Base-by-base conservation (phyloP, 148 eudicot species). In the Amaranthus palmeri region DNA sequence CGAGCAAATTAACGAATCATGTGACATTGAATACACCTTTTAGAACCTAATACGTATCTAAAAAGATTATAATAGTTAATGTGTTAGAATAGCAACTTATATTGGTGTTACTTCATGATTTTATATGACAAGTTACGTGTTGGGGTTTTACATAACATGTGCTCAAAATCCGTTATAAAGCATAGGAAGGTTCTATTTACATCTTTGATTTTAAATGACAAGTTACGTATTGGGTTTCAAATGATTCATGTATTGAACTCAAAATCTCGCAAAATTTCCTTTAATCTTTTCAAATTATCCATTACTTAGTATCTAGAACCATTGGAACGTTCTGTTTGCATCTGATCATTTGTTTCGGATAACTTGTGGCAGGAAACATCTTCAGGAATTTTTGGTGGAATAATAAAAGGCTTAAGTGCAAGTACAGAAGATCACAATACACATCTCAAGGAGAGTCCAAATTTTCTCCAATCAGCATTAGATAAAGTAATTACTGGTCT, bases 401-500 rank as follows among this genome's bases (percentile, higher is more conserved):
- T 90, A 73, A 76, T 90, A 12, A 88, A 90, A 82, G 89, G 91
- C 52, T 77, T 92, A 47, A 83, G 86, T 78, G 83, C 85, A 52
- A 82, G 72, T 49, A 86, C 84, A 80, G 86, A 65, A 68, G 82
- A 79, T 63, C 78, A 77, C 48, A 69, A 17, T 65, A 73, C 58
- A 54, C 70, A 83, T 77, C 67, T 73, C 58, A 13, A 50, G 42
- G 85, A 83, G 70, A 76, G 72, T 74, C 83, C 54, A 9, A 81
- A 79, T 63, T 67, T 44, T 56, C 42, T 84, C 41, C 54, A 70
- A 74, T 76, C 84, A 48, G 82, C 84, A 78, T 69, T 93, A 64
- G 90, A 87, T 61, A 67, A 15, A 55, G 83, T 90, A 70, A 88
- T 90, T 77, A 83, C 90, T 4, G 85, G 92, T 77, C 75, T 84